Conservation (phyloP, 2,329 filamentous ascomycete species). For the Ascochyta pisi region DNA sequence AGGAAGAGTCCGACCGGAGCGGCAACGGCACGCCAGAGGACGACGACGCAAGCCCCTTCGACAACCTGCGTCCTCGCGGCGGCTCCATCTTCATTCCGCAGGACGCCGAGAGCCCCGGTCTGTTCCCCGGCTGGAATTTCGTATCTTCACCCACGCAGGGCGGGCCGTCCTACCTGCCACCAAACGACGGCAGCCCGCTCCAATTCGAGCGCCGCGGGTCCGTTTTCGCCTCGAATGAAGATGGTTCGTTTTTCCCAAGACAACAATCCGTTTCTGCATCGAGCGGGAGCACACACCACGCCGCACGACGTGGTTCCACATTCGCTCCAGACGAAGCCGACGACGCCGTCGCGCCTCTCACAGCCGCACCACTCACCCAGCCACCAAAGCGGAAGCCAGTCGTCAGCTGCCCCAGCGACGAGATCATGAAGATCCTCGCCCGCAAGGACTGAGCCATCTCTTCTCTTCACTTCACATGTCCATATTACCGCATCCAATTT, state of each 20-base stretch:
- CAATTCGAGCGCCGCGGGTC: slow-evolving; percentile 25
- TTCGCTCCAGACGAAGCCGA: slow-evolving; percentile 21
- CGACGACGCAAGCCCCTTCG: slow-evolving; percentile 28
- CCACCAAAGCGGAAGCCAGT: slow-evolving; percentile 27
- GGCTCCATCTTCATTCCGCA: slow-evolving; percentile 37
- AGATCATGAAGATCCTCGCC: slow-evolving; percentile 35
- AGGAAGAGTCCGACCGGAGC: slow-evolving; percentile 40
- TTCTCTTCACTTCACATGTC: slow-evolving; percentile 28
- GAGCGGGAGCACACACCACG: slow-evolving; percentile 18
- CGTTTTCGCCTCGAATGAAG: slow-evolving; percentile 1
- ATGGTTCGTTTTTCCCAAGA: slow-evolving; percentile 2
- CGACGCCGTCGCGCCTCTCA: slow-evolving; percentile 1
- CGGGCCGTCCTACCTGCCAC: slow-evolving; percentile 27
- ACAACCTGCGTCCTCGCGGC: slow-evolving; percentile 30
- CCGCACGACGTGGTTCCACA: slow-evolving; percentile 22
- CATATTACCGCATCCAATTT: slow-evolving; percentile 29
- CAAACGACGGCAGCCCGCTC: slow-evolving; percentile 17
- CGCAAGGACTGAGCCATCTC: slow-evolving; percentile 18
- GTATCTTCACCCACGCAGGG: slow-evolving; percentile 13
- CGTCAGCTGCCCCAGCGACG: slow-evolving; percentile 32
- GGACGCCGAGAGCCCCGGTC: slow-evolving; percentile 29
- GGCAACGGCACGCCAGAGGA: slow-evolving; percentile 26
- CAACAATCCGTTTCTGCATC: slow-evolving; percentile 22
- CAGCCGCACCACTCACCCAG: slow-evolving; percentile 19
- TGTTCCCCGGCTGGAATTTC: slow-evolving; percentile 19